Evolutionary conservation across 768 basidiomycete genomes (phyloP), one percentile per base, ranked within the genome.

Genomic region (Lactifluus hygrophoroides): DNA sequence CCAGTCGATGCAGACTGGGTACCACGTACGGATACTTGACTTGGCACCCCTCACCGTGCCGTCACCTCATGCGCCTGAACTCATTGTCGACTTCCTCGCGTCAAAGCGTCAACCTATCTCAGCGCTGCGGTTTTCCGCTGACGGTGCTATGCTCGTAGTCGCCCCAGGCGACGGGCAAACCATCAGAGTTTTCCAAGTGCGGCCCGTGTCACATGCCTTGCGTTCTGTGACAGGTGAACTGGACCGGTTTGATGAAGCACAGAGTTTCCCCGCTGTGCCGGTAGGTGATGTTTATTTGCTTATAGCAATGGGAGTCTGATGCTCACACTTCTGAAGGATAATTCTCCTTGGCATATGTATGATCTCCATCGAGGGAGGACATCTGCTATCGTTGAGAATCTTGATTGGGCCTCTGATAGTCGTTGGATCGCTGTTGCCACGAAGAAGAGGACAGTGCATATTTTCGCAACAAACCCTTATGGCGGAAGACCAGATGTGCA

Each of bases 391-490:
- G 77, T 92, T 14, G 80, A 84, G 53, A 70, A 70, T 13, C 70
- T 85, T 13, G 72, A 70, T 25, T 83, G 81, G 77, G 75, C 76
- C 42, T 61, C 68, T 3, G 84, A 85, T 65, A 84, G 83, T 14
- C 70, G 84, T 35, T 91, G 86, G 86, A 69, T 83, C 17, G 88
- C 81, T 3, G 69, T 90, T 35, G 80, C 77, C n/a, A 89, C 85
- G 38, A 66, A 74, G 66, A 83, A 83, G 63, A 69, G 82, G 56
- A 86, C 82, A 0, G 70, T 84, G 21, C 88, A 92, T 70, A 71
- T 91, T 0, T 92, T 90, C 66, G 80, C 85, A 8, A 74, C 84
- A 8, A 87, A 90, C 67, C 88, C 88, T 4, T 84, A 84, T 57
- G 90, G 88, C 1, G 86, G 90, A 3, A 74, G 74, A 34, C 74